phyloP scores from a whole-genome alignment of 345 rosid genomes.

The Cochlearia excelsa region DNA sequence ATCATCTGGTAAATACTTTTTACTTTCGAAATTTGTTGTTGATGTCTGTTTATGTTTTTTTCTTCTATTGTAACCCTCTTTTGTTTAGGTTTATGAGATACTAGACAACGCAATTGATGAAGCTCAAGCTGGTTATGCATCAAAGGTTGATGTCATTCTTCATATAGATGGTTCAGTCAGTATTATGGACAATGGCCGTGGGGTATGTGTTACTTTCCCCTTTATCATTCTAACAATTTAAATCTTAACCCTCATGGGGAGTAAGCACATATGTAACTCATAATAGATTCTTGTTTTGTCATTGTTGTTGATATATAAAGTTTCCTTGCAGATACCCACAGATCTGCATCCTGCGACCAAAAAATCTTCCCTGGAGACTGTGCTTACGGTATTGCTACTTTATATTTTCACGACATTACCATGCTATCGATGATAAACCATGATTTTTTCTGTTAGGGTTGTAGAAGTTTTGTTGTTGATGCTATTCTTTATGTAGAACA shows the following conservation, averaged over 20 bases:
- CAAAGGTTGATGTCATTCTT: constrained; percentile 62
- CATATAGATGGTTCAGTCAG: constrained; percentile 80
- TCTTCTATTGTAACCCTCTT: constrained; percentile 8
- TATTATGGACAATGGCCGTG: constrained; percentile 90
- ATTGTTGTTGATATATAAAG: constrained; percentile 16
- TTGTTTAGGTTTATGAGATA: constrained; percentile 82
- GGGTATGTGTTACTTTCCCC: constrained; percentile 55
- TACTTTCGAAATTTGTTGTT: background rate
- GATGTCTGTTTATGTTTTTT: constrained; percentile 3
- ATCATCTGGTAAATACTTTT: constrained; percentile 66
- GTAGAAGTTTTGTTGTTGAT: background rate
- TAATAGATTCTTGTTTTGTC: background rate
- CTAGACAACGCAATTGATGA: constrained; percentile 97
- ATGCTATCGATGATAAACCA: constrained; percentile 1
- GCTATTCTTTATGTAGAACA: background rate
- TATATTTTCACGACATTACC: constrained; percentile 9
- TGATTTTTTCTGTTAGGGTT: no score
- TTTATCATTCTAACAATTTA: constrained; percentile 15
- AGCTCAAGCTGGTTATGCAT: constrained; percentile 96
- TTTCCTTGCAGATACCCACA: constrained; percentile 79
- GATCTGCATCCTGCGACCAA: constrained; percentile 92
- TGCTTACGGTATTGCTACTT: constrained; percentile 70
- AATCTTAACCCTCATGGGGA: constrained; percentile 2
- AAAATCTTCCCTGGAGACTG: constrained; percentile 94
- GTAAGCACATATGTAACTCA: background rate